These are phyloP conservation scores for Fraxinus xanthoxyloides DNA, from an alignment of 305 asterid genomes.

Conservation along the genomic window DNA sequence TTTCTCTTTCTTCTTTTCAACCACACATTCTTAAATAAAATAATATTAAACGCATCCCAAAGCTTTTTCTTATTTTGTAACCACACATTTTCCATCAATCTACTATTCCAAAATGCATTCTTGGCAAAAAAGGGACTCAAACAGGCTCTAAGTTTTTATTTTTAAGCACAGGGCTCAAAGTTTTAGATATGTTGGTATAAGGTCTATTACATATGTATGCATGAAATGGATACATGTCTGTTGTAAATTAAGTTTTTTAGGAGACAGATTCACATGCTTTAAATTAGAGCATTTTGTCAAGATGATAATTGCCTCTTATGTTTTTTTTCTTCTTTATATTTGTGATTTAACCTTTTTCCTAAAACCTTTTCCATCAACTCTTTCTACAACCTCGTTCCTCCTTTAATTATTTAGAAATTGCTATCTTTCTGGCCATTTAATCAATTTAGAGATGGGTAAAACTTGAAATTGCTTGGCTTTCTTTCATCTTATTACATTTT, in stretches of 20 bases:
- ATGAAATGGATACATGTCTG: background rate
- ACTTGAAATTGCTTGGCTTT: background rate
- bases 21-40: too few species aligned
- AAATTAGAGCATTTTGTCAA: background rate
- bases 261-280: background rate
- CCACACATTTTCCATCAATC: too few species aligned
- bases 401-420: background rate
- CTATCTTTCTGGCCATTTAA: background rate
- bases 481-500: slow-evolving; percentile 2
- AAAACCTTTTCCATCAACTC: background rate
- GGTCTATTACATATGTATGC: background rate
- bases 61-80: too few species aligned
- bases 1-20: too few species aligned
- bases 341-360: background rate
- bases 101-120: too few species aligned
- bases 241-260: background rate
- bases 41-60: too few species aligned
- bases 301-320: background rate
- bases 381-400: background rate
- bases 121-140: background rate
- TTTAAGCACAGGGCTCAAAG: background rate
- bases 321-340: background rate
- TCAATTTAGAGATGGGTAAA: background rate
- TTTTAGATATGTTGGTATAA: background rate
- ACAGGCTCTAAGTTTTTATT: background rate